Conservation (phyloP, 2,329 filamentous ascomycete genomes). For the Colletotrichum simmondsii region DNA sequence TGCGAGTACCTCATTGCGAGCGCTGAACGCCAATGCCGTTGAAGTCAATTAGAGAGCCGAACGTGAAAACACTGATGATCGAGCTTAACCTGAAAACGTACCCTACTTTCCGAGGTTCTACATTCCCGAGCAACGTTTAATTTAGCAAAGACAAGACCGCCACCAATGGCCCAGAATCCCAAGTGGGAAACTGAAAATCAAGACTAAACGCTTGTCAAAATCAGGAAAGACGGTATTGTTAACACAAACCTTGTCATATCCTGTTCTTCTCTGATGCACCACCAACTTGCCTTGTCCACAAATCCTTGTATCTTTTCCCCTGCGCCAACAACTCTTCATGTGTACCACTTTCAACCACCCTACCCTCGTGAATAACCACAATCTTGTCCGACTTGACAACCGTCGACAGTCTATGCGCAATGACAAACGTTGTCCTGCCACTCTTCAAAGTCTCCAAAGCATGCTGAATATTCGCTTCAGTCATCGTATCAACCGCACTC, state of each 20-base stretch:
- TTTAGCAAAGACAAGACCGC: background rate
- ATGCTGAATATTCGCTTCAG: conserved; percentile 71
- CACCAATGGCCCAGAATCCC: background rate
- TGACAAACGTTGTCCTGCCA: conserved; percentile 45
- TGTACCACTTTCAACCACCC: background rate
- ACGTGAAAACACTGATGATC: background rate
- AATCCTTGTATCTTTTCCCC: conserved; percentile 60
- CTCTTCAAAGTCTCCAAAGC: conserved; percentile 65
- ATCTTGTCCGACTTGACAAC: conserved; percentile 21
- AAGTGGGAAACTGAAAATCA: background rate
- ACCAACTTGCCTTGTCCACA: conserved; percentile 61
- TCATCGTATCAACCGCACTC: conserved; percentile 69
- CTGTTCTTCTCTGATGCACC: background rate
- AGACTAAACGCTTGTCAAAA: background rate
- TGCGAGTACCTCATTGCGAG: background rate
- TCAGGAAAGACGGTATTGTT: background rate
- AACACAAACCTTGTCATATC: background rate
- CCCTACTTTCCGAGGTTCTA: background rate
- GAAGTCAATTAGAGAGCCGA: background rate
- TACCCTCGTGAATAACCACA: conserved; percentile 10
- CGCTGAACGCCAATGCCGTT: too few relatives aligned
- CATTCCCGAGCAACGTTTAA: background rate
- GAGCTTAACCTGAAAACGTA: background rate
- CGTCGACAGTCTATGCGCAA: conserved; percentile 26
- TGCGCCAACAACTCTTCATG: conserved; percentile 51